Evolutionary conservation across 495 filamentous ascomycete genomes (phyloP), one percentile per base, ranked within the genome.

Genomic region (Xylaria flabelliformis): DNA sequence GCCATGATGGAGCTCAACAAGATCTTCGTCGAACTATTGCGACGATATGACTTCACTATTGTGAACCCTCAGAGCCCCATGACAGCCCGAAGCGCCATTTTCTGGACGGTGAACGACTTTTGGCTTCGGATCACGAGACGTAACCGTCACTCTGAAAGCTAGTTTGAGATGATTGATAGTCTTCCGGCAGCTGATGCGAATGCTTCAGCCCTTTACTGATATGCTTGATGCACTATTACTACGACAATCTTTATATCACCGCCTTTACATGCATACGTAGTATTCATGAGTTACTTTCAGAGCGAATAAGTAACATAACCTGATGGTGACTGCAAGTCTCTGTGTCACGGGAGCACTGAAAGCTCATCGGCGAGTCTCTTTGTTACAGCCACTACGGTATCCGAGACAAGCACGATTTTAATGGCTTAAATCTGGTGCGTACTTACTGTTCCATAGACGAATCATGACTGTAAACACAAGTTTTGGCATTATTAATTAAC

Each of bases 1-100:
- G 82, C 81, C 1, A 58, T 75, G n/a, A 71, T 84, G 72, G 81
- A 89, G 76, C 71, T 88, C 36, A 83, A 83, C 53, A 91, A 89
- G 78, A 72, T 81, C 4, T 75, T 88, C 67, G 80, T 88, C 41
- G 85, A 89, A 82, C 82, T 87, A 1, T 69, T 88, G 29, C 82
- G 84, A 32, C 80, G 81, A 21, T 87, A 86, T 58, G 85, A 89
- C 44, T 78, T 86, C 39, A 77, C 78, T 8, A 68, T 88, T 9
- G 77, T 82, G 46, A 82, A 85, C 73, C 86, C 84, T 10, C 77
- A 77, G 32, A 75, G 61, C 80, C 85, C 76, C 19, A 64, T 76
- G 62, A 78, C 74, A 55, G 36, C 72, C 15, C 59, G 42, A 24
- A 69, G 51, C 29, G 73, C 73, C 17, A 55, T 73, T 13, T 71